Conservation (phyloP, 108 stramenopile species). For the Cyclostephanos tholiformis region DNA sequence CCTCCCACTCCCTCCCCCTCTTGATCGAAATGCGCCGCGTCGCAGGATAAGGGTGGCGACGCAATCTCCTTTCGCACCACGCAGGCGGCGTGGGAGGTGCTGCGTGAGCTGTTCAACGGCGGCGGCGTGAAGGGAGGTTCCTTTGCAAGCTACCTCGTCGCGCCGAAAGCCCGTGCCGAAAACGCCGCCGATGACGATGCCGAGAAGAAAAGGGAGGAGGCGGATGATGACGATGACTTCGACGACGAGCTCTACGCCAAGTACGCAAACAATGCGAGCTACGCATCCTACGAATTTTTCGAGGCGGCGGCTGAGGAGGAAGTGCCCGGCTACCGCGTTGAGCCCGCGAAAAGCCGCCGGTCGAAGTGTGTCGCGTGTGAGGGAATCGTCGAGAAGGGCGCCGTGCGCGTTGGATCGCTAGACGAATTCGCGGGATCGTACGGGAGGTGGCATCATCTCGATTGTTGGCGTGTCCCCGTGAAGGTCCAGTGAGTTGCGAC, state of each 20-base stretch:
- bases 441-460: constrained; percentile 55
- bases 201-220: constrained; percentile 1
- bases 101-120: constrained; percentile 41
- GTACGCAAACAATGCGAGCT: constrained; percentile 19
- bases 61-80: constrained; percentile 44
- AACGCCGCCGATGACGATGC: neutral
- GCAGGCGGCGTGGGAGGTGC: constrained; percentile 49
- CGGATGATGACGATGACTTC: constrained; percentile 26
- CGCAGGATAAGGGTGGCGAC: constrained; percentile 68
- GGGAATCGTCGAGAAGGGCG: constrained; percentile 13
- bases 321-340: constrained; percentile 53
- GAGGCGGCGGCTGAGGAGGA: constrained; percentile 42
- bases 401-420: constrained; percentile 45
- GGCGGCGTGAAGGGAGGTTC: constrained; percentile 21
- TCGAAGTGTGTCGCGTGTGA: constrained; percentile 32
- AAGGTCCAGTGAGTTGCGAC: constrained; percentile 24
- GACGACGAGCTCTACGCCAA: constrained; percentile 31
- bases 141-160: constrained; percentile 32
- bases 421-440: constrained; percentile 47
- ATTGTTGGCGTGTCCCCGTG: constrained; percentile 47
- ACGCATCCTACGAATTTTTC: constrained; percentile 49
- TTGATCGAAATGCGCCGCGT: neutral
- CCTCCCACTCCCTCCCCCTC: neutral
- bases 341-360: constrained; percentile 43
- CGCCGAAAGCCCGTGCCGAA: neutral